phyloP scores from a whole-genome alignment of 192 early-diverging fungal species.

The Martensiomyces pterosporus region DNA sequence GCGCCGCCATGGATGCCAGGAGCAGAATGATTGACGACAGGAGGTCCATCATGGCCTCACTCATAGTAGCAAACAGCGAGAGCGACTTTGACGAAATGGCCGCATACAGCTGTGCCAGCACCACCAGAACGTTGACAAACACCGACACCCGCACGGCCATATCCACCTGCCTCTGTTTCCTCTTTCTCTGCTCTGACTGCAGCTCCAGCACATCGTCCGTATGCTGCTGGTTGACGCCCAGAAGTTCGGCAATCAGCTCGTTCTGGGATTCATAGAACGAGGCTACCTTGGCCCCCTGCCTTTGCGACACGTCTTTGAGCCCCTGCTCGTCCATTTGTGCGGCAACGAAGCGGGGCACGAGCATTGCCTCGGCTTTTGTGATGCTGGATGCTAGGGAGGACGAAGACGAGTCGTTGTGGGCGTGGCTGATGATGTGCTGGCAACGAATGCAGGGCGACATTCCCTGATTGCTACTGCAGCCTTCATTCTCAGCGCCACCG shows the following conservation, averaged over 20 bases:
- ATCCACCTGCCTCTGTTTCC: slow-evolving; percentile 42
- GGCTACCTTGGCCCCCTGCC: slow-evolving; percentile 30
- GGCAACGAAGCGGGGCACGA: slow-evolving; percentile 42
- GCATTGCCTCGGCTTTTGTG: slow-evolving; percentile 34
- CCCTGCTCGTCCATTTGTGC: slow-evolving; percentile 41
- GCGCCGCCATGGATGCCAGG: slow-evolving; percentile 58
- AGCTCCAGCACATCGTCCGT: slow-evolving; percentile 38
- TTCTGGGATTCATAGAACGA: slow-evolving; percentile 51
- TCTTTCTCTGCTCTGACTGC: slow-evolving; percentile 28
- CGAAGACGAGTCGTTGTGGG: slow-evolving; percentile 1
- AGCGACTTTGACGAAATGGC: slow-evolving; percentile 71
- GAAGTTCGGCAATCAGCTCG: slow-evolving; percentile 40
- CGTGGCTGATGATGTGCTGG: slow-evolving; percentile 6
- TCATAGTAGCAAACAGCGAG: slow-evolving; percentile 75
- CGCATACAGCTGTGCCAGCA: slow-evolving; percentile 63
- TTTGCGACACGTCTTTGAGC: slow-evolving; percentile 23
- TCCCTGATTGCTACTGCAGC: no score
- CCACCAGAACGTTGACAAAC: slow-evolving; percentile 62
- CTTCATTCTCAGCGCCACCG: no score
- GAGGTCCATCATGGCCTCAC: slow-evolving; percentile 78
- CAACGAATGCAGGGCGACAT: not conserved
- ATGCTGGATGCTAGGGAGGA: slow-evolving; percentile 24
- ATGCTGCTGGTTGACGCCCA: slow-evolving; percentile 46
- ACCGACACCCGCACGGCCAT: slow-evolving; percentile 68
- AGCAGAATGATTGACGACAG: slow-evolving; percentile 62